Conservation (phyloP, 2,329 filamentous ascomycete genomes). For the Nigrospora sphaerica region DNA sequence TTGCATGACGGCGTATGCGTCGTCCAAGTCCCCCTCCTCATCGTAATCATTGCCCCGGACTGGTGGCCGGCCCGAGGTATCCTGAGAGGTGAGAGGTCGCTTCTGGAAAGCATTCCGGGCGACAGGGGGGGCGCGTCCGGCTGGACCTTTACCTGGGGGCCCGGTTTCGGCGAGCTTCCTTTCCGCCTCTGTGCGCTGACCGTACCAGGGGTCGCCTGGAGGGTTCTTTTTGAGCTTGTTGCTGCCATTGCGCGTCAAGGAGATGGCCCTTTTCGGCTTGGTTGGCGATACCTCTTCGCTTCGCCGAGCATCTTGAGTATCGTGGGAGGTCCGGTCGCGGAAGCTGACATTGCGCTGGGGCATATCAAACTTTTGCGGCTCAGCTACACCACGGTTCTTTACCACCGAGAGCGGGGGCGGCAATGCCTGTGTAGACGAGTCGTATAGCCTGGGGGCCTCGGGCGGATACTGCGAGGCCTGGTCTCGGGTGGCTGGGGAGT, state of each 20-base stretch:
- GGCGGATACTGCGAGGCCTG: slow-evolving; percentile 23
- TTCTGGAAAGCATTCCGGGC: no score
- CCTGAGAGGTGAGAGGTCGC: no score
- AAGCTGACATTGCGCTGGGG: slow-evolving; percentile 53
- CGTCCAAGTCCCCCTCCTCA: no score
- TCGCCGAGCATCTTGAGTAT: slow-evolving; percentile 26
- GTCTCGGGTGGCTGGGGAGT: slow-evolving; percentile 6
- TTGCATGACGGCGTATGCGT: no score
- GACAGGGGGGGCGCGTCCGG: neutral
- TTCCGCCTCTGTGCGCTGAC: slow-evolving; percentile 34
- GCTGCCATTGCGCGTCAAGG: slow-evolving; percentile 41
- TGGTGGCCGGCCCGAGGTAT: no score
- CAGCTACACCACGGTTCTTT: slow-evolving; percentile 13
- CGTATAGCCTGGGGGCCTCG: slow-evolving; percentile 20
- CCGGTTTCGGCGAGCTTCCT: slow-evolving; percentile 22
- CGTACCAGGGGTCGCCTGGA: slow-evolving; percentile 42
- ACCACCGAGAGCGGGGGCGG: slow-evolving; percentile 18
- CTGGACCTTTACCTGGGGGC: neutral
- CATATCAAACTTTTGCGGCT: slow-evolving; percentile 21
- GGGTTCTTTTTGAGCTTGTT: slow-evolving; percentile 54
- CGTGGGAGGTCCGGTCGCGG: slow-evolving; percentile 47
- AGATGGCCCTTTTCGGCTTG: slow-evolving; percentile 24
- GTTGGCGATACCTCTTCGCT: slow-evolving; percentile 15
- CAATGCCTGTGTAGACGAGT: slow-evolving; percentile 18
- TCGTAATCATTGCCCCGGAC: no score